Conservation (phyloP, 495 filamentous ascomycete genomes). For the Penicillium canariense region DNA sequence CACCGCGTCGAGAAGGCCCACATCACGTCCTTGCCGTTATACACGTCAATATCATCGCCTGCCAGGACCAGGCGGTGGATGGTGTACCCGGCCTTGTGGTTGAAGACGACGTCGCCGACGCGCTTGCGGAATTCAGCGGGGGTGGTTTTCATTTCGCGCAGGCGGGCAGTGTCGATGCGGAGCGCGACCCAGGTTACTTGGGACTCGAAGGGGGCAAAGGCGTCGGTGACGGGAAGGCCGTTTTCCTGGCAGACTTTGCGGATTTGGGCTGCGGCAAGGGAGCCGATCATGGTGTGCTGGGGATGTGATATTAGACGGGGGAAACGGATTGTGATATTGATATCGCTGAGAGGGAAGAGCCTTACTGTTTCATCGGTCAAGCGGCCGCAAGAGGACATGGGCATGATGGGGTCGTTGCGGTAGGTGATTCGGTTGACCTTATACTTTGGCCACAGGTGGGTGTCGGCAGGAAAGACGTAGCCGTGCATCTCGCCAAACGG, state of each 20-base stretch:
- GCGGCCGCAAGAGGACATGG: conserved; percentile 33
- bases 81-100: conserved; percentile 35
- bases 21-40: conserved; percentile 37
- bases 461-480: conserved; percentile 35
- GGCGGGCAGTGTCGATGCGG: conserved; percentile 31
- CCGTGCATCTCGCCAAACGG: conserved; percentile 43
- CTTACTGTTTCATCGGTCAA: conserved; percentile 38
- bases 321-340: not conserved
- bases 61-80: conserved; percentile 39
- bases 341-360: not conserved
- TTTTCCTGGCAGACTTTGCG: conserved; percentile 34
- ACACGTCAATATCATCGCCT: conserved; percentile 42
- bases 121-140: conserved; percentile 27
- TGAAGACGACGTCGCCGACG: conserved; percentile 38
- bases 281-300: conserved; percentile 38
- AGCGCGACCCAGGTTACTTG: conserved; percentile 43
- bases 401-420: conserved; percentile 38
- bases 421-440: conserved; percentile 44
- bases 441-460: conserved; percentile 25
- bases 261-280: conserved; percentile 40
- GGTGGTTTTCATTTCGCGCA: conserved; percentile 32
- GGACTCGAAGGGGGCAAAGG: conserved; percentile 39
- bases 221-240: conserved; percentile 35
- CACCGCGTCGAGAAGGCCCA: conserved; percentile 45
- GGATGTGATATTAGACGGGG: not conserved